phyloP scores from a whole-genome alignment of 2,329 filamentous ascomycete species.

The Monosporascus ibericus region DNA sequence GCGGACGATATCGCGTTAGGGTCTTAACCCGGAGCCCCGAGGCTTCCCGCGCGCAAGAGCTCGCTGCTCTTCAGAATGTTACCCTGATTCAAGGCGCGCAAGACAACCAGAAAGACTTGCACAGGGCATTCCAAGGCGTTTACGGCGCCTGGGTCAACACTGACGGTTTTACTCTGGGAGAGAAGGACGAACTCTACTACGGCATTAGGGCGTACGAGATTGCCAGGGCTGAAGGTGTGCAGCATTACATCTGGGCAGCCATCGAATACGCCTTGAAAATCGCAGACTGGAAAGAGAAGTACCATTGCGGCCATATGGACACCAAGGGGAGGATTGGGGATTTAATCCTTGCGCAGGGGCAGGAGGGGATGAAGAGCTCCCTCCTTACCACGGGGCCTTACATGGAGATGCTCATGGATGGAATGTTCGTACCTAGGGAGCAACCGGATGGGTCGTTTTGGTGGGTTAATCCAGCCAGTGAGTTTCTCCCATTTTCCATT shows the following conservation, averaged over 20 bases:
- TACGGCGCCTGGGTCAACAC: constrained; percentile 48
- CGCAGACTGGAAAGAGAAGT: neutral
- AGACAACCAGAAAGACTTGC: constrained; percentile 23
- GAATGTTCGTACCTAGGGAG: constrained; percentile 29
- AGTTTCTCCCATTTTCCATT: too few species aligned
- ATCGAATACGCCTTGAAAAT: constrained; percentile 42
- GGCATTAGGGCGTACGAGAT: constrained; percentile 35
- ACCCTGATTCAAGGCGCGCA: too few species aligned
- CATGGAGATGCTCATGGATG: constrained; percentile 35
- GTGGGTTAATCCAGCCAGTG: too few species aligned
- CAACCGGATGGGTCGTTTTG: too few species aligned
- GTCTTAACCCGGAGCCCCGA: constrained; percentile 41
- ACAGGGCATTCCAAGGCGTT: constrained; percentile 36
- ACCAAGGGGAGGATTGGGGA: constrained; percentile 38
- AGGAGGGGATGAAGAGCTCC: constrained; percentile 42
- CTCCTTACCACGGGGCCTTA: constrained; percentile 55
- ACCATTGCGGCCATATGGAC: constrained; percentile 41
- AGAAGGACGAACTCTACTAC: constrained; percentile 47
- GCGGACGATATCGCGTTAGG: constrained; percentile 32
- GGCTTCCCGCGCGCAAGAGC: constrained; percentile 33
- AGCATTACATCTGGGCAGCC: constrained; percentile 41
- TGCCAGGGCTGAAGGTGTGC: constrained; percentile 35
- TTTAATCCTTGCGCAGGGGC: constrained; percentile 38
- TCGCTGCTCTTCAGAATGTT: constrained; percentile 14
- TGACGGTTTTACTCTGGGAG: constrained; percentile 47